Evolutionary conservation across 306 rosid species (phyloP).

Genomic region (Malus asiatica): DNA sequence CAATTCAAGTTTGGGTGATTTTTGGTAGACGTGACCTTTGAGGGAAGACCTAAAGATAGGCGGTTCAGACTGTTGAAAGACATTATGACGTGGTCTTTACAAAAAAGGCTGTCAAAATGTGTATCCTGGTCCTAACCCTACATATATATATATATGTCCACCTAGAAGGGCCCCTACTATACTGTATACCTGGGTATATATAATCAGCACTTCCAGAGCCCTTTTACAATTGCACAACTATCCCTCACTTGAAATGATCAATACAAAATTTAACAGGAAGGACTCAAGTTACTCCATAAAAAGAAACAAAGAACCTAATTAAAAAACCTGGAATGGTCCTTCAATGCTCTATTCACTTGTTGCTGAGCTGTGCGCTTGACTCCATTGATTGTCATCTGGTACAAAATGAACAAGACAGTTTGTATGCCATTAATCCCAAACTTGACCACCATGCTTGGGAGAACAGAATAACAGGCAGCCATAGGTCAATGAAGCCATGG

Average conservation of each 20-base stretch:
- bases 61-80: too few species aligned
- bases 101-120: too few species aligned
- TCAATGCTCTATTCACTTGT: constrained; percentile 86
- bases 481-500: not conserved
- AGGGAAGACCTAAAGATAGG: not conserved
- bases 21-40: not conserved
- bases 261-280: not conserved
- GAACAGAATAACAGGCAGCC: constrained; percentile 10
- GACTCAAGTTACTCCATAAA: not conserved
- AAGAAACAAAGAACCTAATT: constrained; percentile 11
- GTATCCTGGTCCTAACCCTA: not conserved
- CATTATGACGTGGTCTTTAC: not conserved
- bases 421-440: constrained; percentile 5
- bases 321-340: constrained; percentile 68
- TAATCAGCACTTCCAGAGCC: not conserved
- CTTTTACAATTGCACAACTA: not conserved
- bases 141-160: not conserved
- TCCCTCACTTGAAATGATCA: not conserved
- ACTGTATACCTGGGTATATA: not conserved
- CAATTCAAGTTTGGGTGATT: not conserved
- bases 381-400: constrained; percentile 77
- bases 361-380: constrained; percentile 96
- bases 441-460: constrained; percentile 5
- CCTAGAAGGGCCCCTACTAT: not conserved
- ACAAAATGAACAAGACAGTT: constrained; percentile 27